Evolutionary conservation across 2,329 filamentous ascomycete genomes (phyloP), one percentile per base, ranked within the genome.

Genomic region (Lasiodiplodia theobromae): DNA sequence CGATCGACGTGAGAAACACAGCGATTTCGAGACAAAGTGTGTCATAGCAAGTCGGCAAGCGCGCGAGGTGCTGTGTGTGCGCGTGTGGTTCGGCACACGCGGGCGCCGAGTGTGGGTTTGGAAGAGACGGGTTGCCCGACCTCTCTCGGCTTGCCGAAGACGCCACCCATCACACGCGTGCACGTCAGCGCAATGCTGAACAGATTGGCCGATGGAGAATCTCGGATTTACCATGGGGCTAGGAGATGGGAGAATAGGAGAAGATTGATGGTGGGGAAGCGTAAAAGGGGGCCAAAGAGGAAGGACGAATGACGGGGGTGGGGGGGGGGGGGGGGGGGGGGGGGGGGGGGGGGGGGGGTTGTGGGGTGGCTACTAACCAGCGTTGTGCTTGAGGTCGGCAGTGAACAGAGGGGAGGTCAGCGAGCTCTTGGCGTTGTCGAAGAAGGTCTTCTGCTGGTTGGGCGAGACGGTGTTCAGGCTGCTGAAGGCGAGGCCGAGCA

Each of bases 401-500:
- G 87, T 87, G 77, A 90, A 90, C 53, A 91, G 76, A 8, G 85
- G 85, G 71, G 78, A 69, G 37, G 82, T 80, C 44, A 89, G 83
- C 71, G 81, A 76, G 57, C 74, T 76, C 78, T 85, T 85, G 72
- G 88, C 86, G 38, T 81, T 88, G 77, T 88, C 86, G 78, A 88
- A 88, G 82, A 86, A 89, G 23, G 87, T 89, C 54, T 77, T 86
- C 74, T 86, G 84, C 34, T 78, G 70, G 4, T 71, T 73, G 3
- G 86, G 87, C 71, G 77, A 67, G 68, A 88, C 84, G 4, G 84
- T 87, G 80, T 90, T 90, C 79, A 89, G 83, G 38, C 77, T 82
- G 78, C 83, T 86, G 79, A 89, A 89, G 21, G 86, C 85, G 49
- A 90, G 81, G 54, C 88, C 88, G 68, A 90, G 80, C 25, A 90